Evolutionary conservation across 306 rosid genomes (phyloP), one percentile per base, ranked within the genome.

Genomic region (Glycine tomentella): DNA sequence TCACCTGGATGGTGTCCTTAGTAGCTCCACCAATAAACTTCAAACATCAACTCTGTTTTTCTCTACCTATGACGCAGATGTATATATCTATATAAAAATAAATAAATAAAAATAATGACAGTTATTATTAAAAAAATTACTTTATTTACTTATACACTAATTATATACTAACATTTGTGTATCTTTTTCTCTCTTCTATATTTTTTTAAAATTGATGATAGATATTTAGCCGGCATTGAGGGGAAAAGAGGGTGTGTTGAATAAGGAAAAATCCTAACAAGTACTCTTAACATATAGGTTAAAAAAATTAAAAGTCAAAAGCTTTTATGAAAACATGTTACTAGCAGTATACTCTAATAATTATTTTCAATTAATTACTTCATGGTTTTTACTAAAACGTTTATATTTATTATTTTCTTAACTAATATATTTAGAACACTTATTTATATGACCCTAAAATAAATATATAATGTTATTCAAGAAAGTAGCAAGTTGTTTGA

Each of bases 1-100:
- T 84, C 88, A 79, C 91, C 87, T 83, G 89, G 97, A 93, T 87
- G 52, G 84, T 65, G 90, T 88, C 92, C 84, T 59, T 61, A 73
- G 87, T 85, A 90, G 80, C 85, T 73, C 78, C 52, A 52, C 86
- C 84, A 81, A 86, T 87, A 79, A 36, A 38, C 81, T 48, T 67
- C 81, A 62, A 31, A 74, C 62, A 45, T 58, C 53, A 75, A 20
- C 57, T 34, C 57, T 77, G 70, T 63, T 73, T 75, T 34, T 67
- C 64, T 48, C 4, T 53, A 33, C 52, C 69, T 63, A 9, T 63
- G 10, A 46, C 5, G 13, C 17, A 10, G 2, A 17, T 51, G 2
- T 64, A 2, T 38, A 38, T 38, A 38, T 38, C 31, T 2, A 25
- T 25, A 25, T 25, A 25, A 25, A 25, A 25, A 25, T n/a, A 25